Evolutionary conservation across 345 rosid genomes (phyloP), one percentile per base, ranked within the genome.

Genomic region (Euphorbia tirucalli): DNA sequence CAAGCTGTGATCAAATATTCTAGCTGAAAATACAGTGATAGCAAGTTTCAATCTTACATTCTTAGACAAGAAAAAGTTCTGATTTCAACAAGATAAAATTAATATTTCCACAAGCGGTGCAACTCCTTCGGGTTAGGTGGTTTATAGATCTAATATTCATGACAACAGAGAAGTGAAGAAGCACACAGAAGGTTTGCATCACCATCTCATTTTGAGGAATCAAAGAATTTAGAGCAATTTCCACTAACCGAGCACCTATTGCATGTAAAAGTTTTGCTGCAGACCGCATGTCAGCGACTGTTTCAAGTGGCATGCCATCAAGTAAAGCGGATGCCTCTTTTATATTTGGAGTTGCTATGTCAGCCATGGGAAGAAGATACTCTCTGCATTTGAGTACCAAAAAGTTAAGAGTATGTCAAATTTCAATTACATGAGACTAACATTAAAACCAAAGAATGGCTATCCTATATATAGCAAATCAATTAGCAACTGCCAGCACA

Each of bases 241-340:
- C 27, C 60, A 75, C 83, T 78, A 74, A 95, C 99, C 93, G 79
- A 41, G 99, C 90, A 65, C 99, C 99, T 84, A 90, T 74, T 55
- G 82, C 66, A 80, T 92, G 90, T 75, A 95, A 83, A 65, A 78
- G 76, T 63, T 89, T 86, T 44, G 86, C 96, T 9, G 97, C 99
- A 76, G 85, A 76, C 30, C 82, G 77, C 98, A 95, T 90, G 76
- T 95, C 94, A 48, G 71, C 86, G 68, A 90, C 82, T 28, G 93
- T 86, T 82, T 83, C 70, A 64, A 92, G 76, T 70, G 58, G 84
- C 79, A 72, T 46, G 31, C 90, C 91, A 66, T 83, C 91, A 62
- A 95, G 96, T 62, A 95, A 84, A 79, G 96, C 88, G 72, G 97
- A 88, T 18, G 98, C 97, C 78, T 95, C 98, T 81, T 87, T 90